These are phyloP conservation scores for Neurospora sublineolata DNA, from an alignment of 495 filamentous ascomycete species.

Conservation along the genomic window DNA sequence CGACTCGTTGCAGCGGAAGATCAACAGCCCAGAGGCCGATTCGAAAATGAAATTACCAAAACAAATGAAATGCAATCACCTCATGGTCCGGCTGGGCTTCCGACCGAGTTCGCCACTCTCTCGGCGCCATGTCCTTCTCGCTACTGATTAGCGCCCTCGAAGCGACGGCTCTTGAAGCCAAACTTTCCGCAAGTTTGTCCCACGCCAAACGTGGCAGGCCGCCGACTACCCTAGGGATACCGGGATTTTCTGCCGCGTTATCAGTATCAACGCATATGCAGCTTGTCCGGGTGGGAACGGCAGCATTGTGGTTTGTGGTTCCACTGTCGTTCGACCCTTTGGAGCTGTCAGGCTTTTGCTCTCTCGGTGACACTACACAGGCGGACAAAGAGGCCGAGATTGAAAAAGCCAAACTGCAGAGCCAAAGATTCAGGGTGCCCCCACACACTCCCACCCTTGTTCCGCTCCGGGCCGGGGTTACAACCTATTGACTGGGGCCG, in stretches of 20 bases:
- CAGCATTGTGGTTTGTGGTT: background rate
- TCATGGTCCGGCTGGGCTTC: background rate
- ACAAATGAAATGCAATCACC: background rate
- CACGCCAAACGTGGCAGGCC: background rate
- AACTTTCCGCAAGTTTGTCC: background rate
- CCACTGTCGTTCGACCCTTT: background rate
- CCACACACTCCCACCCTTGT: background rate
- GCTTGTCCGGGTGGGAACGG: background rate
- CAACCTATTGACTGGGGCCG: background rate
- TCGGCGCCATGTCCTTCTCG: background rate
- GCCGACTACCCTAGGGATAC: background rate
- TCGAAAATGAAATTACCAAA: background rate
- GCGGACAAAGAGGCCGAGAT: background rate
- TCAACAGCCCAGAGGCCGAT: background rate
- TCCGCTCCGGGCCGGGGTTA: background rate
- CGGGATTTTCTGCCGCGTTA: background rate
- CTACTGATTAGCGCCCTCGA: background rate
- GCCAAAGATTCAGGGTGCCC: background rate
- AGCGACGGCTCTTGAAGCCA: background rate
- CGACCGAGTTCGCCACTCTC: background rate
- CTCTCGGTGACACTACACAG: background rate
- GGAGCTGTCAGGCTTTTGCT: background rate
- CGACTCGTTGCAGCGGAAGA: background rate
- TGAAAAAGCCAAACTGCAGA: constrained; percentile 1
- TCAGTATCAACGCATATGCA: background rate